Evolutionary conservation across 129 eudicot genomes (phyloP), one percentile per base, ranked within the genome.

Genomic region (Logfia minima): DNA sequence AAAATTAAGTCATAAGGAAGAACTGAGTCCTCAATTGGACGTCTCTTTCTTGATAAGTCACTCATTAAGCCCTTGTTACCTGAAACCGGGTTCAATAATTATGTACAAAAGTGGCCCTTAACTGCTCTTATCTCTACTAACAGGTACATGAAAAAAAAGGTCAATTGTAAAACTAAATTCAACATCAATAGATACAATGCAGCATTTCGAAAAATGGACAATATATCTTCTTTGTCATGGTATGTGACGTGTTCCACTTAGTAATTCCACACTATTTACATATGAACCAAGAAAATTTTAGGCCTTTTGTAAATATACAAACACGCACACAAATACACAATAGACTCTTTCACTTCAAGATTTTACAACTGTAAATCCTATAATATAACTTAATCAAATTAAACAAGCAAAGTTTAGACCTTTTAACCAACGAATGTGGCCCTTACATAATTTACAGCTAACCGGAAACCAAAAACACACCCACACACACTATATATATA

Each of bases 1-100:
- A 83, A 83, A 32, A 83, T 75, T 48, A 83, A 16, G 72, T 83
- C 86, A 37, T 78, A 73, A 3, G 86, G 76, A 83, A 83, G 83
- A 48, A 66, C 22, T 0, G 83, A 17, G 45, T 32, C 72, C 68
- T 83, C 83, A 17, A 5, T 45, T 53, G 76, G 34, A 74, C 72
- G 41, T 23, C 69, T 67, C 68, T 58, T 77, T 43, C 6, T 39
- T 34, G 11, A 71, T 32, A 62, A 37, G 13, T 48, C 69, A 51
- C 67, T 78, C 86, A 83, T 73, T 18, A 66, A 34, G 53, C 74
- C 69, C 34, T 70, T 18, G 69, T 52, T 21, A 45, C n/a, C n/a
- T 6, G 39, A 48, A 13, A 11, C n/a, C 6, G 6, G n/a, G 55
- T 48, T 45, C 22, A 19, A 75, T 55, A 55, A 66, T 58, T 56